phyloP scores from a whole-genome alignment of 805 yeast species.

The Metschnikowia proteae region DNA sequence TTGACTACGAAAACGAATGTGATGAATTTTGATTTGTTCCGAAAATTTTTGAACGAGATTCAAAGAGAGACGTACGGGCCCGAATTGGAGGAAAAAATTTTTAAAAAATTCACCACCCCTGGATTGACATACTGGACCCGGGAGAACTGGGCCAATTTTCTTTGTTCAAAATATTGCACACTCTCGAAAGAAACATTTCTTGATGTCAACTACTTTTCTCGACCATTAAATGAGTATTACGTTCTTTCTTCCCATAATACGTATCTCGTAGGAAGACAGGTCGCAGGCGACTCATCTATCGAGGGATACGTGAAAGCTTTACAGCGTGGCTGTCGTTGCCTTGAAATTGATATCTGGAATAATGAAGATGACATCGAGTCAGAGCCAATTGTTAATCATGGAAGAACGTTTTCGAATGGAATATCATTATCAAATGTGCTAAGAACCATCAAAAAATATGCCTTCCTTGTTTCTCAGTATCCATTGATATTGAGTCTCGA shows the following conservation, averaged over 20 bases:
- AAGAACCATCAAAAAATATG: slow-evolving; percentile 72
- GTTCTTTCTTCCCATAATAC: slow-evolving; percentile 96
- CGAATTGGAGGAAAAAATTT: slow-evolving; percentile 26
- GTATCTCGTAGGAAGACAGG: slow-evolving; percentile 81
- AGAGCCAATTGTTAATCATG: slow-evolving; percentile 90
- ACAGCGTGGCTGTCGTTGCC: slow-evolving; percentile 88
- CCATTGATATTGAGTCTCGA: slow-evolving; percentile 88
- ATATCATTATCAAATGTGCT: slow-evolving; percentile 68
- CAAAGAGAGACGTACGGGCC: slow-evolving; percentile 46
- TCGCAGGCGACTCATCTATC: slow-evolving; percentile 81
- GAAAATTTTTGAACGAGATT: slow-evolving; percentile 38
- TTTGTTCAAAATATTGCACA: slow-evolving; percentile 11
- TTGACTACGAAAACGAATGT: slow-evolving; percentile 20
- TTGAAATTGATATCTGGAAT: slow-evolving; percentile 97
- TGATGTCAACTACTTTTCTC: slow-evolving; percentile 22
- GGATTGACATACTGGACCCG: slow-evolving; percentile 12
- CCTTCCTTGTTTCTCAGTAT: slow-evolving; percentile 80
- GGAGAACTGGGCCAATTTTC: slow-evolving; percentile 7
- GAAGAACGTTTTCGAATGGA: slow-evolving; percentile 74
- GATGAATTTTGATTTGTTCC: slow-evolving; percentile 24
- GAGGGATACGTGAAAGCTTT: slow-evolving; percentile 85
- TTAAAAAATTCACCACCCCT: slow-evolving; percentile 22
- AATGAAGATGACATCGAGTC: slow-evolving; percentile 43
- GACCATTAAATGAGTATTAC: slow-evolving; percentile 79
- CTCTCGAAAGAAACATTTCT: slow-evolving; percentile 9